Base-by-base conservation (phyloP, 176 grass and related monocot species). In the Typha latifolia region DNA sequence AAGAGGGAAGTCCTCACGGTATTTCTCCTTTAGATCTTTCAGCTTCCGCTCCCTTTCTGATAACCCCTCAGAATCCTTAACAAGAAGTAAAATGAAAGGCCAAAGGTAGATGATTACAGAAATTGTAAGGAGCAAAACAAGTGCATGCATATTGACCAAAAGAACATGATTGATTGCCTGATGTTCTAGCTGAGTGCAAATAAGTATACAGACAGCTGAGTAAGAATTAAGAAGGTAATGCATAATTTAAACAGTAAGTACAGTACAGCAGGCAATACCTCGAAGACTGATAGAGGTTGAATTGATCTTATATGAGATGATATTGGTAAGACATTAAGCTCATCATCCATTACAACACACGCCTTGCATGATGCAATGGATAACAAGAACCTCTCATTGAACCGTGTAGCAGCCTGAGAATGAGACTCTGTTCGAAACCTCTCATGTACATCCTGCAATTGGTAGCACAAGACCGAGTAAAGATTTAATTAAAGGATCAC, bases 401-500 rank as follows among this genome's bases (percentile, higher is more conserved):
- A 92, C 70, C 94, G 85, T 9, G 83, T 68, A 12, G 83, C 70
- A 16, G 83, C 72, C 72, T 84, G 78, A 71, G 83, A 68, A 79
- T 97, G 94, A 64, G 94, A 89, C 82, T 97, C 94, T 8, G 94
- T 97, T 61, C 94, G 83, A 74, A 93, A 99, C 71, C 94, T 99
- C 69, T 99, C 81, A 8, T 99, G 94, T 14, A 99, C 94, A 79
- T 99, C 94, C 86, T 93, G 83, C 75, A 78, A 62, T 59, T 3
- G n/a, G 16, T 59, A 59, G 27, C 27, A 43, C 37, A 43, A 7
- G 37, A 43, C 8, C 7, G 5, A 43, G 37, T 43, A 43, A 43
- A 43, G 37, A 43, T 43, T 43, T 43, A 9, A 9, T 43, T 43
- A 10, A 43, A 43, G 37, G 37, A 43, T 7, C 37, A 43, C 34